Conservation (phyloP, 2,329 filamentous ascomycete genomes). For the Apiospora sp. region DNA sequence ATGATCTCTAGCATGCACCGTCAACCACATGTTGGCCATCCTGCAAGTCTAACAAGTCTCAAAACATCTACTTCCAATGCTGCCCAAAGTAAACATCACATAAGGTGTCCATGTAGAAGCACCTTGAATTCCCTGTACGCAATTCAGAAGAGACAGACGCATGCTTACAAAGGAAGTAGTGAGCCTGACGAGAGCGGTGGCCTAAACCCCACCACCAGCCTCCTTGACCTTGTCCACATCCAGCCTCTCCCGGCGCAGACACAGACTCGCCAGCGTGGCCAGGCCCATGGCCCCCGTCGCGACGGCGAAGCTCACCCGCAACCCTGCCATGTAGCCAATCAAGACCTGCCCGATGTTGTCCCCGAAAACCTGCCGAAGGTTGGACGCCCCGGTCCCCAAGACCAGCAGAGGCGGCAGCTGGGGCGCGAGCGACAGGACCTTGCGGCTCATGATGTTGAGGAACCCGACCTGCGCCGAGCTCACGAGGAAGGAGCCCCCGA, state of each 20-base stretch:
- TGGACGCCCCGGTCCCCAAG: not conserved
- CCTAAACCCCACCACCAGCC: not conserved
- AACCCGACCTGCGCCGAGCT: conserved; percentile 3
- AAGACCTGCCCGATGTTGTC: not conserved
- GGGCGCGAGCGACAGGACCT: not conserved
- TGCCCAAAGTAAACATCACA: not conserved
- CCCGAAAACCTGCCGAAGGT: not conserved
- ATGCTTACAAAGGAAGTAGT: not conserved
- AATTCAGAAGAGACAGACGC: not conserved
- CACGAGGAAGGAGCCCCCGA: conserved; percentile 3
- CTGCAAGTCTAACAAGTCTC: not conserved
- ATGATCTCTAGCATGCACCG: not conserved
- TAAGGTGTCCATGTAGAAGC: not conserved
- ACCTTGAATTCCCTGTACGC: not conserved
- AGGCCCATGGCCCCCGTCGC: not conserved
- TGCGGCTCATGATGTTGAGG: conserved; percentile 1
- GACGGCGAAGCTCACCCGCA: conserved; percentile 1
- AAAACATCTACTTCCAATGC: not conserved
- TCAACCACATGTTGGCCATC: not conserved
- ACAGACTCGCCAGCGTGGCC: not conserved
- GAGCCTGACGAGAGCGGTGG: too few species aligned
- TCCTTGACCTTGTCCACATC: conserved; percentile 6
- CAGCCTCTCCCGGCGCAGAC: not conserved
- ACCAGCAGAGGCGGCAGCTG: not conserved
- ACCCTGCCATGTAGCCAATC: conserved; percentile 12